A percentile compares a stretch with the other conserved stretches of the same genome.
Evolutionary conservation across 2,329 filamentous ascomycete genomes (phyloP).

Genomic region (Aspergillus sergii): DNA sequence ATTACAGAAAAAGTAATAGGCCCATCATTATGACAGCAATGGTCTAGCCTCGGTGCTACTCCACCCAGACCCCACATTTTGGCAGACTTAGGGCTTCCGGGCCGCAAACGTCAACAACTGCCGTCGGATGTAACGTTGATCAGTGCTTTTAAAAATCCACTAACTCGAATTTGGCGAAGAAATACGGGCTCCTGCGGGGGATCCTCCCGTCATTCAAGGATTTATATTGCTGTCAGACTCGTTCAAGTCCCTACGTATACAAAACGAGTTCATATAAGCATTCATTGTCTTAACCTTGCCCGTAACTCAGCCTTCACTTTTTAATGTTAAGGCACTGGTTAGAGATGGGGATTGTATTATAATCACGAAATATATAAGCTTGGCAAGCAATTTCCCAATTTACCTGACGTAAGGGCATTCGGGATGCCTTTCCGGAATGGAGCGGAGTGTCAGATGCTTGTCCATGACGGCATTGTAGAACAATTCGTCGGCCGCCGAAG

Average conservation of each 20-base stretch:
- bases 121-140: neutral
- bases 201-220: neutral
- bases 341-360: no score
- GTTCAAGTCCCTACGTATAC: neutral
- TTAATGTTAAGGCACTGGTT: no score
- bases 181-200: no score
- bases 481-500: neutral
- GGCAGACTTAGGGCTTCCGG: neutral
- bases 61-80: neutral
- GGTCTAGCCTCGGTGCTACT: neutral
- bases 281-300: no score
- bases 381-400: neutral
- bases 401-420: neutral
- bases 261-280: neutral
- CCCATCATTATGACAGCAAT: neutral
- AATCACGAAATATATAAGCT: neutral
- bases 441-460: neutral
- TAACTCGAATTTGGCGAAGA: neutral
- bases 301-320: neutral
- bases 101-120: neutral
- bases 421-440: neutral
- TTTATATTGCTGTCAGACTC: neutral
- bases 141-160: neutral
- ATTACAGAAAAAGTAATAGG: neutral
- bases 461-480: neutral